A percentile compares a stretch with the other conserved stretches of the same genome.
phyloP scores from a whole-genome alignment of 352 stramenopile species.

The Thraustochytrium sp. region DNA sequence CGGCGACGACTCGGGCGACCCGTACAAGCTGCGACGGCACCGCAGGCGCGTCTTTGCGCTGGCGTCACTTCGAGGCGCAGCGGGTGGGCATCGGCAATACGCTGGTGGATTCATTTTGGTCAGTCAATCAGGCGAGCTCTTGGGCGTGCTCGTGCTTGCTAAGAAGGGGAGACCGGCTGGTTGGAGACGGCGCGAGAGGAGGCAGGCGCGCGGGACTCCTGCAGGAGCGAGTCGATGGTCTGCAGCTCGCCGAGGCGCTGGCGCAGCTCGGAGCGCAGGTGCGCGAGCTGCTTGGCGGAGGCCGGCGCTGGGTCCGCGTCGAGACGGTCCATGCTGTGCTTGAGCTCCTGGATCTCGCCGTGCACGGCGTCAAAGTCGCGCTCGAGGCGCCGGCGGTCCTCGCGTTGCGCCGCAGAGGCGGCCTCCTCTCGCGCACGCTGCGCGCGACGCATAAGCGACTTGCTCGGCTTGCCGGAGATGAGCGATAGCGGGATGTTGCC shows the following conservation, averaged over 20 bases:
- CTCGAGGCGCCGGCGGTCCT: background rate
- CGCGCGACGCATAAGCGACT: background rate
- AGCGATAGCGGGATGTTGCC: slow-evolving; percentile 34
- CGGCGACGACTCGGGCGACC: no score
- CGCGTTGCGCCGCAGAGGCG: background rate
- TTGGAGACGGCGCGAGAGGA: no score
- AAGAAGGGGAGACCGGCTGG: no score
- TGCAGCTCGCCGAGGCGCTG: slow-evolving; percentile 9
- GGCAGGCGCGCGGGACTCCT: background rate
- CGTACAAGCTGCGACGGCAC: no score
- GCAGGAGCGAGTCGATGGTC: background rate
- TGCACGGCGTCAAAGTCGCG: slow-evolving; percentile 16
- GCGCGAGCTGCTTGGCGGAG: background rate
- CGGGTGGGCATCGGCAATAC: no score
- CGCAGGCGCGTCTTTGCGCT: no score
- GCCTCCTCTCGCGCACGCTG: background rate
- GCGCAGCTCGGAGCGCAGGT: background rate
- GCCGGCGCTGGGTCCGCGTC: background rate
- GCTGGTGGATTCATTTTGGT: no score
- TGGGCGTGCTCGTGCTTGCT: no score
- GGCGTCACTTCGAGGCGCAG: no score
- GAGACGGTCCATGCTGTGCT: background rate
- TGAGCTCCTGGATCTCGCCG: background rate
- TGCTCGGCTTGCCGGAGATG: slow-evolving; percentile 31
- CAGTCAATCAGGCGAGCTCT: no score